Percentiles rank a stretch among this genome's conserved stretches.
phyloP scores from a whole-genome alignment of 805 yeast species.

The Clavispora fructus region DNA sequence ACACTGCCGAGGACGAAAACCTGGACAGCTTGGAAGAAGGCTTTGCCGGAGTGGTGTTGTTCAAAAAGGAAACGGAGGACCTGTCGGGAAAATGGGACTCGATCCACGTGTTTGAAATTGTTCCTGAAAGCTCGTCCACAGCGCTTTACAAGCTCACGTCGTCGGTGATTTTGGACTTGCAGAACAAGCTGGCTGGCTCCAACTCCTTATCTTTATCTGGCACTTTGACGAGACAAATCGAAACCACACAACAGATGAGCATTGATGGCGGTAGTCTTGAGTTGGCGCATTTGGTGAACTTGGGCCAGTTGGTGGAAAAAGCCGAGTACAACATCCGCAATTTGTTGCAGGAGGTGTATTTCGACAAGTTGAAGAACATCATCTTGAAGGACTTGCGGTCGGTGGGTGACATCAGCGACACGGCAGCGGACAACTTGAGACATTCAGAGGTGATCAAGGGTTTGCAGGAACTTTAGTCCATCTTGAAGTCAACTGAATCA shows the following conservation, averaged over 20 bases:
- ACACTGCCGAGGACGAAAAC: constrained; percentile 54
- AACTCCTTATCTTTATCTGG: constrained; percentile 58
- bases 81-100: constrained; percentile 77
- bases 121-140: constrained; percentile 32
- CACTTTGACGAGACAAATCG: constrained; percentile 78
- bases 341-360: constrained; percentile 86
- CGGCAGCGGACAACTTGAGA: constrained; percentile 25
- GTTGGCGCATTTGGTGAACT: constrained; percentile 72
- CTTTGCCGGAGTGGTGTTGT: constrained; percentile 87
- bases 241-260: constrained; percentile 43
- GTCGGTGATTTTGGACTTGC: constrained; percentile 76
- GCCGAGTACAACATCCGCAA: constrained; percentile 83
- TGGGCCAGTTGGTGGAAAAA: constrained; percentile 84
- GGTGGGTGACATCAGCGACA: constrained; percentile 28
- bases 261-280: constrained; percentile 37
- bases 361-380: constrained; percentile 89
- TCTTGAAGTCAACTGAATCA: not conserved
- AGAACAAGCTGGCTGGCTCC: constrained; percentile 12
- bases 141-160: constrained; percentile 71
- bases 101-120: constrained; percentile 84
- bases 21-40: constrained; percentile 40
- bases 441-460: constrained; percentile 37
- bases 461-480: constrained; percentile 26
- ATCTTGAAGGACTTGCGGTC: constrained; percentile 44
- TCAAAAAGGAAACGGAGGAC: constrained; percentile 62